Conservation (phyloP, 768 basidiomycete species). For the Nidularia sp. region DNA sequence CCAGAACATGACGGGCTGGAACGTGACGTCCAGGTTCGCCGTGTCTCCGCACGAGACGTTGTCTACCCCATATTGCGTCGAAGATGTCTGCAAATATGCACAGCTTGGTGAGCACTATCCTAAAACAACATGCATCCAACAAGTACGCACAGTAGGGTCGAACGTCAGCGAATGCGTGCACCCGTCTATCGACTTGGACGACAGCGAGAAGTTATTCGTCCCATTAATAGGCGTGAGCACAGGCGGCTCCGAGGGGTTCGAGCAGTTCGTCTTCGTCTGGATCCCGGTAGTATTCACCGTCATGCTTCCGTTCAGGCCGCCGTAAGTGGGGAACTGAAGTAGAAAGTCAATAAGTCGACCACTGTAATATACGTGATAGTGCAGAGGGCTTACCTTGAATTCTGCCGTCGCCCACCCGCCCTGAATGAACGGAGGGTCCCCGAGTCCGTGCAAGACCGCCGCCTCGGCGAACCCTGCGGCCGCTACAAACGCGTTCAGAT, state of each 20-base stretch:
- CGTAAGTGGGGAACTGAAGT: constrained; percentile 35
- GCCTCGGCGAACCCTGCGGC: constrained; percentile 54
- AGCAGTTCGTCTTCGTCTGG: constrained; percentile 43
- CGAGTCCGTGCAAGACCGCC: constrained; percentile 36
- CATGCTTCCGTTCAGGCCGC: constrained; percentile 50
- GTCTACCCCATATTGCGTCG: constrained; percentile 51
- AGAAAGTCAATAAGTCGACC: background rate
- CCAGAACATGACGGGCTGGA: constrained; percentile 69
- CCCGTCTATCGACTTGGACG: constrained; percentile 42
- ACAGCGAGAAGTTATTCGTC: constrained; percentile 27
- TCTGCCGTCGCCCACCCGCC: constrained; percentile 49
- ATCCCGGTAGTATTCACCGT: constrained; percentile 50
- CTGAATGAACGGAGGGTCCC: constrained; percentile 56
- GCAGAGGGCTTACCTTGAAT: constrained; percentile 35
- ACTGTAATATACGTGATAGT: too few relatives aligned
- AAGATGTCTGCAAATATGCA: too few relatives aligned
- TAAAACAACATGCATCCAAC: too few relatives aligned
- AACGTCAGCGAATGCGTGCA: too few relatives aligned
- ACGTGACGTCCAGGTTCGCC: constrained; percentile 22
- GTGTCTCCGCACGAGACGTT: constrained; percentile 27
- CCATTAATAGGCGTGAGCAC: constrained; percentile 11
- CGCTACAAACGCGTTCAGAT: constrained; percentile 52
- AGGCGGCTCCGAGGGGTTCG: constrained; percentile 25
- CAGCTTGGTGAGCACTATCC: too few relatives aligned
- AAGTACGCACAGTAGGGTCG: too few relatives aligned